Evolutionary conservation across 129 eudicot species (phyloP).

Genomic region (Chrysanthemum lavandulifolium): DNA sequence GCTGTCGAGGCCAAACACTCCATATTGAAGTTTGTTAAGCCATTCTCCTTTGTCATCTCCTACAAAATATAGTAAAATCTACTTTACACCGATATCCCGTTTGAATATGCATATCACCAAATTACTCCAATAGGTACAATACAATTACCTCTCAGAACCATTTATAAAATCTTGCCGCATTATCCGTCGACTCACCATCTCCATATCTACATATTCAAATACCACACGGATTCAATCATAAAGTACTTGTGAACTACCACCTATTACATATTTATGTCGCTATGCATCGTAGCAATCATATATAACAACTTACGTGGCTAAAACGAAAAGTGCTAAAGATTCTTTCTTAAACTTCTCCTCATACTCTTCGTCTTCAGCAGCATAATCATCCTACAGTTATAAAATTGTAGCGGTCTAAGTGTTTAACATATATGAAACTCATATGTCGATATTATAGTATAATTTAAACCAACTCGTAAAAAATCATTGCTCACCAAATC

Average conservation of each 20-base stretch:
- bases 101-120: slow-evolving; percentile 1
- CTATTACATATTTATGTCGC: not conserved
- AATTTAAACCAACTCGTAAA: not conserved
- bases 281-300: not conserved
- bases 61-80: not conserved
- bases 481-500: slow-evolving; percentile 67
- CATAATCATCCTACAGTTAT: slow-evolving; percentile 80
- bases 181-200: slow-evolving; percentile 98
- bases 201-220: slow-evolving; percentile 62
- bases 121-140: not conserved
- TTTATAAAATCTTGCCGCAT: slow-evolving; percentile 87
- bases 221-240: slow-evolving; percentile 16
- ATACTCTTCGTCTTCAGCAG: slow-evolving; percentile 85
- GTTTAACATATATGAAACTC: not conserved
- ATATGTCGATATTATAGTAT: not conserved
- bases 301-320: slow-evolving; percentile 70
- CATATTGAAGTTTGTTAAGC: slow-evolving; percentile 77
- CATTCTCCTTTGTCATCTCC: slow-evolving; percentile 70
- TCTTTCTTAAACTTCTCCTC: slow-evolving; percentile 78
- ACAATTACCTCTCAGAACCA: slow-evolving; percentile 81
- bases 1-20: slow-evolving; percentile 90
- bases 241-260: not conserved
- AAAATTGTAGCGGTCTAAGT: not conserved
- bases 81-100: not conserved
- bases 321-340: slow-evolving; percentile 67